Evolutionary conservation across 176 grass and related monocot species (phyloP).

Genomic region (Musa itinerans): DNA sequence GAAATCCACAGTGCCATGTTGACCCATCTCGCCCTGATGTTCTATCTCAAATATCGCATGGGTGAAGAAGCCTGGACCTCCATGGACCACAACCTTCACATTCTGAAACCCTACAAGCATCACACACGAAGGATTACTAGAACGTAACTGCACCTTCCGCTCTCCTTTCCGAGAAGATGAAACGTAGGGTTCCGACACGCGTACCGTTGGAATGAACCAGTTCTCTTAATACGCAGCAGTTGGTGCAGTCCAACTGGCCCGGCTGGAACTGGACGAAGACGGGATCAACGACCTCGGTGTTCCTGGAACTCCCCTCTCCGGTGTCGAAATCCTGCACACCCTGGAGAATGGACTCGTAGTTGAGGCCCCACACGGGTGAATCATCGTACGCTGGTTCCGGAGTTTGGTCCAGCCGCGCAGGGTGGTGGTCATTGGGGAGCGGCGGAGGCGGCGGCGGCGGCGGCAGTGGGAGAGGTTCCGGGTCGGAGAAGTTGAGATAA

Average conservation of each 20-base stretch:
- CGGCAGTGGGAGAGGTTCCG: neutral
- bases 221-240: conserved; percentile 22
- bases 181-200: neutral
- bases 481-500: neutral
- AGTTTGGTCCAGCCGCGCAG: neutral
- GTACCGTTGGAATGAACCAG: conserved; percentile 14
- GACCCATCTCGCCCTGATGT: neutral
- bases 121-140: neutral
- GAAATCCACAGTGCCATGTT: conserved; percentile 1
- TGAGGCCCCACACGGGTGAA: too few relatives aligned
- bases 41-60: conserved; percentile 36
- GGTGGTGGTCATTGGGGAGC: neutral
- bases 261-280: conserved; percentile 18
- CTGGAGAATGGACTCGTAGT: neutral
- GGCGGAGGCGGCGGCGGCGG: neutral
- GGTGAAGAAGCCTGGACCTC: conserved; percentile 15
- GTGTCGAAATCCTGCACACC: neutral
- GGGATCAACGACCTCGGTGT: neutral
- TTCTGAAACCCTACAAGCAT: conserved; percentile 6
- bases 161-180: neutral
- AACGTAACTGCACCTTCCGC: neutral
- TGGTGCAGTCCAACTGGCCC: conserved; percentile 23
- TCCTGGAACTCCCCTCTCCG: neutral
- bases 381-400: neutral
- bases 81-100: conserved; percentile 22